Evolutionary conservation across 129 eudicot genomes (phyloP).

Genomic region (Logfia minima): DNA sequence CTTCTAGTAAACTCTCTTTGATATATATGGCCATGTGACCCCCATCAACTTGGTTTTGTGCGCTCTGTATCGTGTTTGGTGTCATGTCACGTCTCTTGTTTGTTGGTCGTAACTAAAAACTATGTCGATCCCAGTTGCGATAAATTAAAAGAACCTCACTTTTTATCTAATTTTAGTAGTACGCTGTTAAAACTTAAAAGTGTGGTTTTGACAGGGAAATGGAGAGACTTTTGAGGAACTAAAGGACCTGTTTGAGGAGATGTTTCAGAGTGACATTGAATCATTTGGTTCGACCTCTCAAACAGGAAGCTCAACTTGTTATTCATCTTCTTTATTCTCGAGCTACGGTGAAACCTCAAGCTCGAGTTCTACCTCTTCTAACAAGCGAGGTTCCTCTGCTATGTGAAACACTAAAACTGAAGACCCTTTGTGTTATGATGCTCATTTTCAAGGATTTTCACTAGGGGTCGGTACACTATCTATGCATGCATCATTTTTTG

Average conservation of each 20-base stretch:
- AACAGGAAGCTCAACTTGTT: conserved; percentile 28
- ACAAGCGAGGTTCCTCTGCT: conserved; percentile 53
- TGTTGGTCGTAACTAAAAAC: not conserved
- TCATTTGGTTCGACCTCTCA: conserved; percentile 34
- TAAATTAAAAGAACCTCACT: not conserved
- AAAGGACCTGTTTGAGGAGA: conserved; percentile 63
- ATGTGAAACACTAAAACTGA: conserved; percentile 27
- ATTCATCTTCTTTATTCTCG: conserved; percentile 39
- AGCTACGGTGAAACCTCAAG: conserved; percentile 30
- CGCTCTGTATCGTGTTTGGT: conserved; percentile 12
- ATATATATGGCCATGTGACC: conserved; percentile 19
- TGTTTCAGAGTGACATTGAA: conserved; percentile 57
- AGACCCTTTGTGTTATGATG: conserved; percentile 29
- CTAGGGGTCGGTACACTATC: conserved; percentile 46
- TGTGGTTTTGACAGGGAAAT: conserved; percentile 48
- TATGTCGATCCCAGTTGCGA: not conserved
- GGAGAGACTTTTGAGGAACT: conserved; percentile 64
- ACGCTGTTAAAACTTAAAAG: not conserved
- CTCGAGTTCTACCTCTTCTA: conserved; percentile 18
- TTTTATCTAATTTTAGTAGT: not conserved
- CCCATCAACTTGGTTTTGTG: conserved; percentile 22
- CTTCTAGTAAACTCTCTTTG: conserved; percentile 23
- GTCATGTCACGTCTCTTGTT: conserved; percentile 8
- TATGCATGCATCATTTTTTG: no score
- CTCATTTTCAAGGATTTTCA: conserved; percentile 49